Evolutionary conservation across 257 asterid species (phyloP), one percentile per base, ranked within the genome.

Genomic region (Gentiana dahurica): DNA sequence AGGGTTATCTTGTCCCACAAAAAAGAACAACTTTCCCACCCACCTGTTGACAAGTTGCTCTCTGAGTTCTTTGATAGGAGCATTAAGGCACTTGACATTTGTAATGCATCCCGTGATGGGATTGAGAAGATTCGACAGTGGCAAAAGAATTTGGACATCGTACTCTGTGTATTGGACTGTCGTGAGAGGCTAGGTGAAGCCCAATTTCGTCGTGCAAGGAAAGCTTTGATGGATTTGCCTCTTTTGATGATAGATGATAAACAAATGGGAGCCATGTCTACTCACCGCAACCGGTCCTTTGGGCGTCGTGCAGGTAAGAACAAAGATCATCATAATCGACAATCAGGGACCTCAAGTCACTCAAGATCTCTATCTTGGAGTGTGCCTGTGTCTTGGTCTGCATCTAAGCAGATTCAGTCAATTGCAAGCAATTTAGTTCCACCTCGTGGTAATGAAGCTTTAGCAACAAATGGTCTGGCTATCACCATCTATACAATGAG

Each of bases 361-460:
- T 71, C 94, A 9, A 64, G 98, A 54, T 92, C 98, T 2, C 73
- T 79, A 8, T 88, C 98, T n/a, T 92, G 98, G 98, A 85, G 97
- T 11, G 95, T 92, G 2, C 82, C 98, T 1, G 80, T 75, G 45
- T 56, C 77, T 59, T 92, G 98, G 98, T 92, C 98, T 0, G 95
- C 98, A 8, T 80, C 97, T 1, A 92, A 85, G 75, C 98, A 92
- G 77, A 87, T 92, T 65, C 97, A 87, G 44, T 65, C 77, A 34
- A 69, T 92, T n/a, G 80, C 93, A 10, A 78, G 52, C 72, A 79
- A 65, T 77, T 65, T 92, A 66, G 67, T 69, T 47, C 78, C 87
- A 8, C 98, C 98, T 0, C 86, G 89, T 34, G 73, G 81, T n/a
- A 68, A 66, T 34, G 95, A 92, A 24, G 63, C 81, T 13, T 65